Evolutionary conservation across 371 early-diverging fungal genomes (phyloP).

Genomic region (Rhizopus microsporus): DNA sequence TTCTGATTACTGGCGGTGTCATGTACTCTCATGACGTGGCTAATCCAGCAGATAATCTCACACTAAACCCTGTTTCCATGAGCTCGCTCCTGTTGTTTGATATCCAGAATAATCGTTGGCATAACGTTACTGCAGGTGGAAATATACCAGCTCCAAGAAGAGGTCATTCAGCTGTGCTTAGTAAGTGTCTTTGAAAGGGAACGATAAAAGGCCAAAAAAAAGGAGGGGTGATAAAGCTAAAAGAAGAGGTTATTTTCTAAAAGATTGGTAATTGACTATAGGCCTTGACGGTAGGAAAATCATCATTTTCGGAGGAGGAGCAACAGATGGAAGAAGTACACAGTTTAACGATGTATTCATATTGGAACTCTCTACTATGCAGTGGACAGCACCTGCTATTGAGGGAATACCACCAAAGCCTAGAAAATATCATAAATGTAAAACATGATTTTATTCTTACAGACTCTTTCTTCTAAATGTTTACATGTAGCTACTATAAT

Average conservation of each 20-base stretch:
- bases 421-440: slow-evolving; percentile 46
- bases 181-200: slow-evolving; percentile 22
- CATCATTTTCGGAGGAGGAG: slow-evolving; percentile 44
- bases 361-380: slow-evolving; percentile 34
- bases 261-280: slow-evolving; percentile 7
- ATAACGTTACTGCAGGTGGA: slow-evolving; percentile 40
- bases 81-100: slow-evolving; percentile 35
- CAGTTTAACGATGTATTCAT: slow-evolving; percentile 43
- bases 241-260: neutral
- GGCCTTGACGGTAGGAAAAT: slow-evolving; percentile 26
- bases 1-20: slow-evolving; percentile 23
- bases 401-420: slow-evolving; percentile 40
- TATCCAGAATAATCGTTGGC: slow-evolving; percentile 30
- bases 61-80: slow-evolving; percentile 45
- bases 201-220: too few species aligned
- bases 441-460: neutral
- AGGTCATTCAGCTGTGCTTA: slow-evolving; percentile 44
- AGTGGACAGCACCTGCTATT: slow-evolving; percentile 42
- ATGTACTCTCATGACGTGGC: slow-evolving; percentile 23
- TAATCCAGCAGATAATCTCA: slow-evolving; percentile 31
- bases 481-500: slow-evolving; percentile 23
- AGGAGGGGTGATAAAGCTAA: neutral
- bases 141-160: slow-evolving; percentile 48
- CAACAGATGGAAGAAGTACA: slow-evolving; percentile 19
- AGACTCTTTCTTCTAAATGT: neutral